Evolutionary conservation across 257 asterid species (phyloP).

Genomic region (Solanum tarijense): DNA sequence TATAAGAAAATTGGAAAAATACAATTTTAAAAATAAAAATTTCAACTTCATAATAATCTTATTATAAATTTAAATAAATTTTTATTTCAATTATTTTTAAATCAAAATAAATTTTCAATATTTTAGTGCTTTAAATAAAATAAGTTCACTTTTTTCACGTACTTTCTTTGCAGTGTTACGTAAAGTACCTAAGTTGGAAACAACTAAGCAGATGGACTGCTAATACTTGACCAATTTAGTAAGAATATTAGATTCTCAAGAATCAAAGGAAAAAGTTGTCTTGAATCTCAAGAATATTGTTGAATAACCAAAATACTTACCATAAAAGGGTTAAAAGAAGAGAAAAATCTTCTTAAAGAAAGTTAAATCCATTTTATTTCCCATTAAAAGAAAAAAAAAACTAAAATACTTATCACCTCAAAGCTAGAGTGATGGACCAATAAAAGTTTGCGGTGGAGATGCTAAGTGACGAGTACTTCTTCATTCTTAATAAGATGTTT

Average conservation of each 20-base stretch:
- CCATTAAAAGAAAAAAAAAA: no score
- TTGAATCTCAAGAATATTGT: not conserved
- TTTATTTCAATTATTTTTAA: no score
- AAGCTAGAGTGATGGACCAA: not conserved
- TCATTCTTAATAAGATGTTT: no score
- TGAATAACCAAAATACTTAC: not conserved
- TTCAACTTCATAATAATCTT: no score
- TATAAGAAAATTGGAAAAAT: no score
- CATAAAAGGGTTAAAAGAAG: not conserved
- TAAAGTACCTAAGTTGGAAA: not conserved
- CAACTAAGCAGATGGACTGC: not conserved
- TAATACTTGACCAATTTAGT: not conserved
- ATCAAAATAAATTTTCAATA: no score
- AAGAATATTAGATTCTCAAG: not conserved
- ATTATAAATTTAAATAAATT: no score
- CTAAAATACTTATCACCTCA: not conserved
- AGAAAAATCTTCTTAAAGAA: not conserved
- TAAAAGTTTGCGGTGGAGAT: rapidly evolving
- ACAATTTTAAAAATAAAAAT: no score
- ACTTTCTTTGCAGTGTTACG: not conserved
- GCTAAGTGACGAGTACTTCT: not conserved
- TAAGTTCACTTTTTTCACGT: not conserved
- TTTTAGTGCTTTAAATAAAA: not conserved
- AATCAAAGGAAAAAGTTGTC: not conserved
- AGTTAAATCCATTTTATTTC: not conserved